Evolutionary conservation across 352 stramenopile species (phyloP).

Genomic region (Phytophthora syringae): DNA sequence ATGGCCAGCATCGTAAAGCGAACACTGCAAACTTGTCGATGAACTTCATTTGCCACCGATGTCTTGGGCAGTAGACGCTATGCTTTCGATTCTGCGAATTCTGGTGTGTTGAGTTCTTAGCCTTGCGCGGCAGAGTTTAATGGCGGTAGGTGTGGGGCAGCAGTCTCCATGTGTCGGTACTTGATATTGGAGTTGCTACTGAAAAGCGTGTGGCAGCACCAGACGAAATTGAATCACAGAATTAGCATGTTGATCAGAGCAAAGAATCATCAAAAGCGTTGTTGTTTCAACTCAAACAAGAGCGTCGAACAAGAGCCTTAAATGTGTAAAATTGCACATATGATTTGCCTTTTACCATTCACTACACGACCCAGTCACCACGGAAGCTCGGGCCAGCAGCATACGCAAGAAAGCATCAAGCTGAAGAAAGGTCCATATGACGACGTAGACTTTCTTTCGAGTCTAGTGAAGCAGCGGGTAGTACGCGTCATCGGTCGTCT

Average conservation of each 20-base stretch:
- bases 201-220: not conserved
- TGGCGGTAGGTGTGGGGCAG: not conserved
- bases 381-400: not conserved
- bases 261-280: too few species aligned
- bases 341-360: not conserved
- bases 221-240: too few species aligned
- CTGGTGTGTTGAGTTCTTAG: not conserved
- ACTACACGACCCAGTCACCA: not conserved
- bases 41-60: not conserved
- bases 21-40: not conserved
- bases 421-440: not conserved
- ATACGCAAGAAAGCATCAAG: not conserved
- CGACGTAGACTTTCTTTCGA: not conserved
- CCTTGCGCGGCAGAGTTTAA: not conserved
- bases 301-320: not conserved
- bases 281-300: too few species aligned
- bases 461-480: conserved; percentile 65
- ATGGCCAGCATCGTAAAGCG: not conserved
- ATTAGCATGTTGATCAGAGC: too few species aligned
- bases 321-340: not conserved
- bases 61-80: not conserved
- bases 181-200: not conserved
- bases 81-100: not conserved
- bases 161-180: not conserved
- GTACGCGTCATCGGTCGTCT: conserved; percentile 56